Conservation (phyloP, 2,329 filamentous ascomycete species). For the Metarhizium rileyi region DNA sequence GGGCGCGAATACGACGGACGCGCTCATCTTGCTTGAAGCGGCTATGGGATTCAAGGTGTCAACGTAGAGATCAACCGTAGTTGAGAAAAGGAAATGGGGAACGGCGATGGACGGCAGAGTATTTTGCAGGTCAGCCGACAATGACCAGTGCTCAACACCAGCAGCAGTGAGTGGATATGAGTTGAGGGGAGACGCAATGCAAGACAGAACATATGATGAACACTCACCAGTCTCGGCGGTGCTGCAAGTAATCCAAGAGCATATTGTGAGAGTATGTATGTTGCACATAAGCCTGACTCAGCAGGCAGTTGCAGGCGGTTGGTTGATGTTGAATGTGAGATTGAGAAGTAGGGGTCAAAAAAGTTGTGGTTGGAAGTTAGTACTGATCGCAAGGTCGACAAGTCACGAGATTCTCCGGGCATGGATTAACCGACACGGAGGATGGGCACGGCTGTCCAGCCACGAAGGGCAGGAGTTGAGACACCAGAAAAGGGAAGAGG, state of each 20-base stretch:
- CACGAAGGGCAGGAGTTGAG: not conserved
- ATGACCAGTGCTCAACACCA: not conserved
- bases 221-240: constrained; percentile 57
- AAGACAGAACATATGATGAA: not conserved
- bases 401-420: constrained; percentile 8
- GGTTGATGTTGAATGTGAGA: not conserved
- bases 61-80: constrained; percentile 11
- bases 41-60: constrained; percentile 35
- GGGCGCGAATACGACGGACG: constrained; percentile 53
- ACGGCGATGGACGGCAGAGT: not conserved
- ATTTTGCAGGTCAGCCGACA: not conserved
- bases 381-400: constrained; percentile 3
- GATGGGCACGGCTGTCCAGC: not conserved
- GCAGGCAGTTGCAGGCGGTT: not conserved
- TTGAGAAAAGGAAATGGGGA: not conserved
- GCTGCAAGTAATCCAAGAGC: constrained; percentile 53
- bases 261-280: constrained; percentile 19
- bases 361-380: not conserved
- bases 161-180: constrained; percentile 1
- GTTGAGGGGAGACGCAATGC: not conserved
- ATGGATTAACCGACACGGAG: not conserved
- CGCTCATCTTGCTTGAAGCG: constrained; percentile 73
- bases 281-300: not conserved
- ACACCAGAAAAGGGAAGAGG: not conserved
- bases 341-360: not conserved